These are phyloP conservation scores for Colletotrichum sp. DNA, from an alignment of 2,329 filamentous ascomycete genomes.

Conservation along the genomic window DNA sequence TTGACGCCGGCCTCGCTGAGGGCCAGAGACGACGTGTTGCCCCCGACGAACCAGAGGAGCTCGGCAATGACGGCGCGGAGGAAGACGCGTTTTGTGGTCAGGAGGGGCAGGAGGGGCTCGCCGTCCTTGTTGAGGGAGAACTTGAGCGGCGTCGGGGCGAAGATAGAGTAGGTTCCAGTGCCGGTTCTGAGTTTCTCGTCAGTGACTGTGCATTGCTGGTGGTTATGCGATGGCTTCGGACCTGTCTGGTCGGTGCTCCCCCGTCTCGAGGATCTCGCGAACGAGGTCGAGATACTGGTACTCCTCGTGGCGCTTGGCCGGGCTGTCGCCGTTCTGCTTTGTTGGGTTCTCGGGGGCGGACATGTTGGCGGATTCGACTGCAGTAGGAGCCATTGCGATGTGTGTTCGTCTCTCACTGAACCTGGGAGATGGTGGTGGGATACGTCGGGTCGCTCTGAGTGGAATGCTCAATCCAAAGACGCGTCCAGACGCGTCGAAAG, in stretches of 20 bases:
- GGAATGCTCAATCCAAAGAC: background rate
- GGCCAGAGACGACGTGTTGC: constrained; percentile 78
- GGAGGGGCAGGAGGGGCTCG: constrained; percentile 79
- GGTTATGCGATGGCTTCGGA: constrained; percentile 37
- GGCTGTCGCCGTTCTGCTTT: background rate
- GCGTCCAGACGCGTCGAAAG: constrained; percentile 12
- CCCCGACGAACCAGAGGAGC: constrained; percentile 94
- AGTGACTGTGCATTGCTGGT: background rate
- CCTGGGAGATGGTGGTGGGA: background rate
- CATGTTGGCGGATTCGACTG: constrained; percentile 1
- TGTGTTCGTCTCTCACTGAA: background rate
- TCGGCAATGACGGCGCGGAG: constrained; percentile 88
- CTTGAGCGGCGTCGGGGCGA: constrained; percentile 84
- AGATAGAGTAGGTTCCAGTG: constrained; percentile 89
- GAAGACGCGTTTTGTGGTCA: constrained; percentile 98
- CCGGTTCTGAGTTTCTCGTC: constrained; percentile 69
- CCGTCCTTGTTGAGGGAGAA: constrained; percentile 76
- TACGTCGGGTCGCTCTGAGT: background rate
- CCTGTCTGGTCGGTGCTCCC: constrained; percentile 90
- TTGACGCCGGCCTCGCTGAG: constrained; percentile 84
- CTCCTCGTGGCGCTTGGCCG: constrained; percentile 72
- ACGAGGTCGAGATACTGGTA: constrained; percentile 93
- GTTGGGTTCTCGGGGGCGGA: background rate
- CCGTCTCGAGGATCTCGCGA: constrained; percentile 78
- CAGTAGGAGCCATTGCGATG: constrained; percentile 2